Evolutionary conservation across 2,329 filamentous ascomycete genomes (phyloP), one percentile per base, ranked within the genome.

Genomic region (Xylariomycetidae sp.): DNA sequence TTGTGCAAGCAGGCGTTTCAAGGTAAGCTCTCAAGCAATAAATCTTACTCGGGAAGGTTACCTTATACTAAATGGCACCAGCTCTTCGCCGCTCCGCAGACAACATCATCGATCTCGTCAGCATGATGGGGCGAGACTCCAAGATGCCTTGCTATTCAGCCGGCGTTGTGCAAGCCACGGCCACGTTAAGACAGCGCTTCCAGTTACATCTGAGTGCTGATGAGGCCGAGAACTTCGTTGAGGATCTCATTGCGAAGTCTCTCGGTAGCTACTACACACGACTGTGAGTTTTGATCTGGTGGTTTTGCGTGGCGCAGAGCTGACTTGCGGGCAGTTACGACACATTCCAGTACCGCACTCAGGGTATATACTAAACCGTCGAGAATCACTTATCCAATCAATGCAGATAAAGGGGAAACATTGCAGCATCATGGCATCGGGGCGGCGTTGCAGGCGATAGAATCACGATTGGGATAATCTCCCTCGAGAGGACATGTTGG

Each of bases 221-320:
- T 43, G 85, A 89, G 55, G 85, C 85, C 4, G 82, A 88, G 58
- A 73, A 73, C 26, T 90, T 85, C 64, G 85, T 92, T 13, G 85
- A 92, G 55, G 85, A 89, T 54, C 62, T 92, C 51, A 74, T 92
- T 47, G 78, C 68, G 43, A 92, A 92, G 70, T 86, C 83, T 44
- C 72, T 85, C 47, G 85, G 85, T 42, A 90, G 85, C 59, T 92
- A 92, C 63, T 90, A 89, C 58, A 90, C 85, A 55, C 76, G 85
- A 65, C 72, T 89, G 79, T 88, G 65, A 69, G 82, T 35, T 10
- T 5, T 23, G 10, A 25, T 10, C 43, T 49, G 30, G n/a, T n/a
- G n/a, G 50, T 26, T 41, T 22, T 10, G 16, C 7, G 26, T 29
- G 20, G 20, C 20, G 20, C 8, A 8, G 20, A 23, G 18, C 38